Evolutionary conservation across 2,329 filamentous ascomycete genomes (phyloP).

Genomic region (Domatiomyces catenatus): DNA sequence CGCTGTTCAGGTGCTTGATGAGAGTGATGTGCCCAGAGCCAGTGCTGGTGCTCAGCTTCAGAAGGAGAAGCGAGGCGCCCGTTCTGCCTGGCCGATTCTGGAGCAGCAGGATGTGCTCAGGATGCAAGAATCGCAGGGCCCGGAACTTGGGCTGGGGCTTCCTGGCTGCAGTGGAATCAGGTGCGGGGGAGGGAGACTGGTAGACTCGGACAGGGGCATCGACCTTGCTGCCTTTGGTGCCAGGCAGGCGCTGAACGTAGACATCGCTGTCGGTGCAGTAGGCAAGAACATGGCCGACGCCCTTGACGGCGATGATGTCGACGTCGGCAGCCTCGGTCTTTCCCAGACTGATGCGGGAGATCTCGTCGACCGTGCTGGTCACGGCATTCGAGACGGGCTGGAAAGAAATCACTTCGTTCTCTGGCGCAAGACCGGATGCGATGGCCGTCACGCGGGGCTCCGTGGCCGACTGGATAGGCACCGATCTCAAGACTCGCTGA

Average conservation of each 20-base stretch:
- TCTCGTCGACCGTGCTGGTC: constrained; percentile 41
- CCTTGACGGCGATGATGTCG: constrained; percentile 8
- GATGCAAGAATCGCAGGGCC: constrained; percentile 27
- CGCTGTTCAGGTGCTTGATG: constrained; percentile 46
- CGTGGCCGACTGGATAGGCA: constrained; percentile 32
- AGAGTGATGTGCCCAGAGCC: constrained; percentile 25
- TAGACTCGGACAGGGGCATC: constrained; percentile 10
- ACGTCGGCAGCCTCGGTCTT: constrained; percentile 34
- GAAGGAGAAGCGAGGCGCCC: constrained; percentile 23
- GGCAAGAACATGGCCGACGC: constrained; percentile 47
- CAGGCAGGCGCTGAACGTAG: constrained; percentile 46
- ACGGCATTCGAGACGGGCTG: constrained; percentile 24
- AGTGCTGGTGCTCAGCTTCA: constrained; percentile 10
- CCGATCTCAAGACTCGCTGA: constrained; percentile 43
- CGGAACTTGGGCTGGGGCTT: constrained; percentile 32
- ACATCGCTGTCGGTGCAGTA: constrained; percentile 69
- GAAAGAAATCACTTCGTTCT: constrained; percentile 69
- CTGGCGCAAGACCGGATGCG: constrained; percentile 60
- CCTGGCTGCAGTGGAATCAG: constrained; percentile 10
- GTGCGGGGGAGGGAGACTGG: background rate
- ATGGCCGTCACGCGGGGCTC: constrained; percentile 52
- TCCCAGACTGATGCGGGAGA: constrained; percentile 37
- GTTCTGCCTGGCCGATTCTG: constrained; percentile 36
- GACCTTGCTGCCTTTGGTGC: constrained; percentile 32
- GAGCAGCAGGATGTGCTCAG: constrained; percentile 39